Conservation (phyloP, 768 basidiomycete genomes). For the Russula virescens region DNA sequence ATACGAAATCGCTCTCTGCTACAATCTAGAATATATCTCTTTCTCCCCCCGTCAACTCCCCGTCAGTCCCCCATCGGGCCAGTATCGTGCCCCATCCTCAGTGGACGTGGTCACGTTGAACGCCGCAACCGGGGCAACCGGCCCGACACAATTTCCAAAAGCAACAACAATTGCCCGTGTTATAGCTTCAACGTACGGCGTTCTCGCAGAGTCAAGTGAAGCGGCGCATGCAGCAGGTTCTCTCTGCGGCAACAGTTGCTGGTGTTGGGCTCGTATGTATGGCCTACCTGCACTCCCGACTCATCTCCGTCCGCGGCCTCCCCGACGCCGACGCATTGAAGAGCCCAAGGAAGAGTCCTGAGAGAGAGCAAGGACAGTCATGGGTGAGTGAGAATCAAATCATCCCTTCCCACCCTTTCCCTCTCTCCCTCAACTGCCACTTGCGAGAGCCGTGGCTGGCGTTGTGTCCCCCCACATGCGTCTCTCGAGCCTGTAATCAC, state of each 20-base stretch:
- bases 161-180: too few relatives aligned
- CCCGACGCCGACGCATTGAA: conserved; percentile 54
- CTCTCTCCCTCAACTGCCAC: too few relatives aligned
- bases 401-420: too few relatives aligned
- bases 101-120: too few relatives aligned
- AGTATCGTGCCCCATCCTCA: too few relatives aligned
- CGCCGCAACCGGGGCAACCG: neutral
- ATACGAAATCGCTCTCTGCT: neutral
- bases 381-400: neutral
- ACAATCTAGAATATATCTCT: neutral
- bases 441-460: too few relatives aligned
- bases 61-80: too few relatives aligned
- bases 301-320: conserved; percentile 67
- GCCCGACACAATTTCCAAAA: neutral
- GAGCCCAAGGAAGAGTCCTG: too few relatives aligned
- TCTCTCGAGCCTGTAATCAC: conserved; percentile 76
- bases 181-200: too few relatives aligned
- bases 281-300: conserved; percentile 60
- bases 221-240: conserved; percentile 18
- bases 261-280: conserved; percentile 75
- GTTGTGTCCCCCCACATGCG: too few relatives aligned
- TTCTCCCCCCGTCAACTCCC: too few relatives aligned
- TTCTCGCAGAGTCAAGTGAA: neutral
- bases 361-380: conserved; percentile 42
- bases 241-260: conserved; percentile 57